Evolutionary conservation across 345 rosid species (phyloP).

Genomic region (Citrus glauca): DNA sequence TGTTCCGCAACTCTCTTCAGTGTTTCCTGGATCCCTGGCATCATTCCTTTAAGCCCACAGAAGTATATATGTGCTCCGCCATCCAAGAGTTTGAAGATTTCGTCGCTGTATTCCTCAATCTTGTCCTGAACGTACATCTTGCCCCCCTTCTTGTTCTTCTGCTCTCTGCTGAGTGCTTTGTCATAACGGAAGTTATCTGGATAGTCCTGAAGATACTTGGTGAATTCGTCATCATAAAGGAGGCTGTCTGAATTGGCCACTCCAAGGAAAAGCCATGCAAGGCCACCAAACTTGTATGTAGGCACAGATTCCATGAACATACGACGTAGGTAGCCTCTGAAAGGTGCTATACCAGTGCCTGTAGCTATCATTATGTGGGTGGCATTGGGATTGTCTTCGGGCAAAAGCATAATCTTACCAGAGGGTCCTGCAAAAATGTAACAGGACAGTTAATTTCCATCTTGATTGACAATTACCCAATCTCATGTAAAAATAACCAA

Average conservation of each 20-base stretch:
- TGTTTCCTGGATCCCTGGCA: conserved; percentile 97
- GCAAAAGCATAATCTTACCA: conserved; percentile 97
- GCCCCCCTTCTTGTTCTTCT: conserved; percentile 90
- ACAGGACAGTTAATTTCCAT: background rate
- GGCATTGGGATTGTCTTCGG: conserved; percentile 75
- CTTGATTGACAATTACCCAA: background rate
- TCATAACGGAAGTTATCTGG: conserved; percentile 85
- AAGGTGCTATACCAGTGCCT: conserved; percentile 96
- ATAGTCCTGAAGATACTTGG: conserved; percentile 65
- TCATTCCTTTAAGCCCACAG: conserved; percentile 98
- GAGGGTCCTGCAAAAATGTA: conserved; percentile 71
- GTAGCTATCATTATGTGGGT: conserved; percentile 98
- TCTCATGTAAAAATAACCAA: background rate
- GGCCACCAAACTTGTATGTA: conserved; percentile 75
- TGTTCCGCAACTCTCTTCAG: conserved; percentile 81
- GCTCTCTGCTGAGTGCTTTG: conserved; percentile 86
- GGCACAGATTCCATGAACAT: conserved; percentile 96
- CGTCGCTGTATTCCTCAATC: conserved; percentile 93
- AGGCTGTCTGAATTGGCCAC: conserved; percentile 96
- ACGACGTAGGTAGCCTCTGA: conserved; percentile 85
- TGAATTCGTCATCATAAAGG: conserved; percentile 85
- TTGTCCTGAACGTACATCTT: conserved; percentile 98
- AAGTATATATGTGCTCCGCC: conserved; percentile 92
- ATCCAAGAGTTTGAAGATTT: conserved; percentile 86
- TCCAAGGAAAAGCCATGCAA: conserved; percentile 97